Evolutionary conservation across 257 asterid species (phyloP), one percentile per base, ranked within the genome.

Genomic region (Fraxinus excelsior): DNA sequence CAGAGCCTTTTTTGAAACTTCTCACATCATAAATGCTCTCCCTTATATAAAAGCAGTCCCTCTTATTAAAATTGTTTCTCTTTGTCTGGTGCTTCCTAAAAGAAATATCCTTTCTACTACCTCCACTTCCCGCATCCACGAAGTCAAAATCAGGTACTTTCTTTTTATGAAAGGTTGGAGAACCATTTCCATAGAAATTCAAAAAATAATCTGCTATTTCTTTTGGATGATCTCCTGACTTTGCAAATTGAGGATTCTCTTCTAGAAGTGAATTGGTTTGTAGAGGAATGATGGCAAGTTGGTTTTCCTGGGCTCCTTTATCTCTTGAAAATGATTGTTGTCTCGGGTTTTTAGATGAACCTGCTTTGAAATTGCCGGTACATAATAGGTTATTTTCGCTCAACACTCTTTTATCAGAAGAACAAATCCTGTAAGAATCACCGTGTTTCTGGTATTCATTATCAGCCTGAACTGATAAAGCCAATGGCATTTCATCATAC

Each of bases 11-110:
- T 75, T 82, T 78, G 66, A 90, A 91, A 75, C 93, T 87, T 78
- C 94, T 88, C 78, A 90, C 91, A 67, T 96, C 97, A 60, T 93
- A 95, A 21, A 93, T 88, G 80, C 96, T 93, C 74, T 96, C 98
- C 42, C 91, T 82, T 12, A 86, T 91, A 35, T 93, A 96, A 79
- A 90, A 85, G 71, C 97, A 90, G 49, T 93, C 96, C 87, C 86
- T 85, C 71, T 81, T 87, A 72, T 80, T 82, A 68, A 84, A 66
- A 56, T 64, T 81, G 76, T 74, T 83, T 67, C 77, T 77, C 23
- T 71, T 88, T 79, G 86, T 70, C 9, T 60, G 81, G 74, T 85
- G 85, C 26, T 80, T 83, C 84, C 85, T 82, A 26, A 83, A 79
- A 1, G 89, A 35, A 10, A 3, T 23, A 26, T 80, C 82, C 71